Evolutionary conservation across 1,284 basidiomycete genomes (phyloP).

Genomic region (Pyrrhoderma lamaoense): DNA sequence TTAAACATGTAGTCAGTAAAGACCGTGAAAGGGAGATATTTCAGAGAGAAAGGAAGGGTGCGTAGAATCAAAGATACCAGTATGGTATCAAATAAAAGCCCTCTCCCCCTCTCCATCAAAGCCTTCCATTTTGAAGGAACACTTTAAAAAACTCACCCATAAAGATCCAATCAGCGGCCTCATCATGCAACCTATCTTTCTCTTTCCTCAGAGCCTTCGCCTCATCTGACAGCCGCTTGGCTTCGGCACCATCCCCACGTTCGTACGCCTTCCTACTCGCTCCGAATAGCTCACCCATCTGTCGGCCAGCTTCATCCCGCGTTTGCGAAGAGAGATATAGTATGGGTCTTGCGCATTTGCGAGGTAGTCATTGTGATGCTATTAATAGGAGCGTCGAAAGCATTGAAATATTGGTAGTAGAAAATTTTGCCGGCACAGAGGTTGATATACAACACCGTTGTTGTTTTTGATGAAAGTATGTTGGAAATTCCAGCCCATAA

Average conservation of each 20-base stretch:
- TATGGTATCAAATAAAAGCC: too few relatives aligned
- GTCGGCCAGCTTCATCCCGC: conserved; percentile 64
- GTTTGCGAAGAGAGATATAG: conserved; percentile 62
- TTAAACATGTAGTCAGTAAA: too few relatives aligned
- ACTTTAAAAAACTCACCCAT: conserved; percentile 20
- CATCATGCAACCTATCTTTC: conserved; percentile 77
- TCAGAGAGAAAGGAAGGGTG: too few relatives aligned
- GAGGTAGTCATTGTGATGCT: conserved; percentile 49
- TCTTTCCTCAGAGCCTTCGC: conserved; percentile 66
- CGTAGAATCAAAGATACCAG: too few relatives aligned
- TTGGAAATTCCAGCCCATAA: too few relatives aligned
- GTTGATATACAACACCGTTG: conserved; percentile 12
- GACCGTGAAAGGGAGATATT: too few relatives aligned
- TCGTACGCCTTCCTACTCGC: conserved; percentile 63
- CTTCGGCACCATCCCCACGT: conserved; percentile 66
- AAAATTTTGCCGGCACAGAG: too few relatives aligned
- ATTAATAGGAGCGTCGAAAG: neutral
- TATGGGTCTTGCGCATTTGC: conserved; percentile 63
- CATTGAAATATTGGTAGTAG: neutral
- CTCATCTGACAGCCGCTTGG: conserved; percentile 72
- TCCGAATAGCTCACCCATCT: conserved; percentile 65
- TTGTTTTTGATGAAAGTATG: too few relatives aligned
- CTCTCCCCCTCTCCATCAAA: neutral
- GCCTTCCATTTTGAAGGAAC: neutral
- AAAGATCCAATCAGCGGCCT: conserved; percentile 91